A percentile compares a stretch with the other conserved stretches of the same genome.
These are phyloP conservation scores for Syzygium aqueum DNA, from an alignment of 345 rosid genomes.

Conservation along the genomic window DNA sequence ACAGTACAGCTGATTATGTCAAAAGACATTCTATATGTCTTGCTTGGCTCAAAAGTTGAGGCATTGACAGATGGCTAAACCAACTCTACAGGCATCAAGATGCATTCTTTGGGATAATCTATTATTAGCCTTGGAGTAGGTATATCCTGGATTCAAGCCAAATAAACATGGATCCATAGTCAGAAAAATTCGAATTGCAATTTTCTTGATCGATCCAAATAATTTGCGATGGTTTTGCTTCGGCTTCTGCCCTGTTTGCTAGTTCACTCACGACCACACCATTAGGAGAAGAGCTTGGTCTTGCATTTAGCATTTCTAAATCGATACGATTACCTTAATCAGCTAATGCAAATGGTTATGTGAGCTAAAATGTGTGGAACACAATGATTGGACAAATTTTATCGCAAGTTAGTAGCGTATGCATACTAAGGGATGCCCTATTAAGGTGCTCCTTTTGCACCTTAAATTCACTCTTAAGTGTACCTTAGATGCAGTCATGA, in stretches of 20 bases:
- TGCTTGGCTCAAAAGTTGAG: background rate
- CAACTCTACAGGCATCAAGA: background rate
- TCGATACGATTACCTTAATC: fast-evolving
- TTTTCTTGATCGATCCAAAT: background rate
- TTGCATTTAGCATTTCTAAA: background rate
- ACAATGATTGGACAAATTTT: background rate
- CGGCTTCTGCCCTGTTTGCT: background rate
- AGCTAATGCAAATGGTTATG: background rate
- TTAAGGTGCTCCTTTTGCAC: background rate
- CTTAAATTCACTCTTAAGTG: background rate
- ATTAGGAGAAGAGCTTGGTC: background rate
- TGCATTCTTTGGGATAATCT: background rate
- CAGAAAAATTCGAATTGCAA: background rate
- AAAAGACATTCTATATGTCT: background rate
- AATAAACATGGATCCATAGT: background rate
- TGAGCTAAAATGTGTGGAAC: background rate
- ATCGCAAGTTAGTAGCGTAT: background rate
- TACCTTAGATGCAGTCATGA: background rate
- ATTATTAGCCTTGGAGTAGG: background rate
- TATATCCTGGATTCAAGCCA: background rate
- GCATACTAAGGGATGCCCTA: background rate
- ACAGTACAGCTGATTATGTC: background rate
- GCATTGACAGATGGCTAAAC: background rate
- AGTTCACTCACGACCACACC: background rate
- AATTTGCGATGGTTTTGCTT: background rate